Evolutionary conservation across 495 filamentous ascomycete genomes (phyloP), one percentile per base, ranked within the genome.

Genomic region (Cercophora sp.): DNA sequence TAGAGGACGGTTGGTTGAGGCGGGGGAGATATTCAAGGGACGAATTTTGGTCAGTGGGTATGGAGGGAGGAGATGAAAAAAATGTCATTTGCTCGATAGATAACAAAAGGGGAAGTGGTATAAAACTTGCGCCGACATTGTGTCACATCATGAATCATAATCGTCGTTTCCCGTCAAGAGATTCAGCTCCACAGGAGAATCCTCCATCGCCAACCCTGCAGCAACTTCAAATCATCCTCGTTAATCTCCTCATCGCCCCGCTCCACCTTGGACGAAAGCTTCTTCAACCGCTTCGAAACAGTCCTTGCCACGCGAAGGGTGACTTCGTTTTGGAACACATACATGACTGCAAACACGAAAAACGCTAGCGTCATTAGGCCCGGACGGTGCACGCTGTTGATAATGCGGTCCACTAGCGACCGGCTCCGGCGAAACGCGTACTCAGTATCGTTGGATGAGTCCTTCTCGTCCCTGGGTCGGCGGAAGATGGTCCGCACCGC

Each of bases 261-360:
- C 57, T 77, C 71, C 16, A 77, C 61, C 62, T 70, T 74, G 20
- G 60, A 48, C 16, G 56, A 58, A 8, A 77, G 64, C 35, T 61
- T 60, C 56, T 69, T 71, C n/a, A 77, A 43, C 15, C 71, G 49
- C 50, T 67, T 70, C 15, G 61, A 57, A 8, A 74, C 58, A 3
- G 70, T 72, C 52, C 63, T 57, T 10, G 66, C 71, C 4, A 73
- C 69, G 11, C 73, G 68, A 22, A 77, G 48, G 26, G 71, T 63
- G 1, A 77, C 74, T 53, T 77, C 74, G 54, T 69, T 72, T 59
- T 70, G 60, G 29, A 77, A 77, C 25, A 77, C 64, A 48, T 75
- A 77, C 29, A 77, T 48, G 8, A 71, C 66, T 24, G 73, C 65
- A 40, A 77, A 67, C 9, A 77, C 72, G 18, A 77, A 68, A 52